Base-by-base conservation (phyloP, 2,329 filamentous ascomycete species). In the Verticillium albo-atrum region DNA sequence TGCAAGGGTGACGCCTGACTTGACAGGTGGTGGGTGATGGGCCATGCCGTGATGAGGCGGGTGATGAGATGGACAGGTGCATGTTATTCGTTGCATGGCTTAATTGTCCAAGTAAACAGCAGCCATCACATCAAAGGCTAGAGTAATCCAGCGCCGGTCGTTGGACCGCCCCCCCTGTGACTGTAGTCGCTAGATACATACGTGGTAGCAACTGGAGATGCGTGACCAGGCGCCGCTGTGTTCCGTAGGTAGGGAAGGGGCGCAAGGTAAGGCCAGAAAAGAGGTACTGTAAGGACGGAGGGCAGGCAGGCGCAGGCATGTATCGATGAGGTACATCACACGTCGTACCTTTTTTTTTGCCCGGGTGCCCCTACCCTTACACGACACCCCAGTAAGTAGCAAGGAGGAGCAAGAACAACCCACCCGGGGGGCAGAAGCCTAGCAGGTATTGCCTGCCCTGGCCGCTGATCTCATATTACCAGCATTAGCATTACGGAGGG, bases 361-460 rank as follows among this genome's bases (percentile, higher is more conserved):
- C 34, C 34, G 12, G 23, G 27, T 28, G 53, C 30, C 23, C 30
- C 27, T 55, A 14, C 53, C 53, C 53, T 28, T 56, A 26, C 58
- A 54, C 17, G 17, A 37, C 34, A 15, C 34, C 30, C 30, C 30
- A 32, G 30, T 14, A 32, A 32, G 30, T 14, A 32, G 30, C 17
- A 37, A n/a, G 34, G 3, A 37, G 34, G 14, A 37, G 34, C 34
- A 37, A 37, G 34, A 37, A 15, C 34, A 37, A n/a, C 37, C 30
- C 37, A 47, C 6, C 20, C 7, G n/a, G 37, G n/a, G 12, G 37
- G 37, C 37, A 47, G 17, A 32, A n/a, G n/a, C 37, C 37, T n/a
- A 23, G 57, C 57, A 61, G 32, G 60, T 61, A 56, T 23, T 47
- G 37, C 37, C 20, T 47, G 23, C 30, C 56, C 56, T 57, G 56